phyloP scores from a whole-genome alignment of 495 filamentous ascomycete species.

The Trichoderma gamsii region DNA sequence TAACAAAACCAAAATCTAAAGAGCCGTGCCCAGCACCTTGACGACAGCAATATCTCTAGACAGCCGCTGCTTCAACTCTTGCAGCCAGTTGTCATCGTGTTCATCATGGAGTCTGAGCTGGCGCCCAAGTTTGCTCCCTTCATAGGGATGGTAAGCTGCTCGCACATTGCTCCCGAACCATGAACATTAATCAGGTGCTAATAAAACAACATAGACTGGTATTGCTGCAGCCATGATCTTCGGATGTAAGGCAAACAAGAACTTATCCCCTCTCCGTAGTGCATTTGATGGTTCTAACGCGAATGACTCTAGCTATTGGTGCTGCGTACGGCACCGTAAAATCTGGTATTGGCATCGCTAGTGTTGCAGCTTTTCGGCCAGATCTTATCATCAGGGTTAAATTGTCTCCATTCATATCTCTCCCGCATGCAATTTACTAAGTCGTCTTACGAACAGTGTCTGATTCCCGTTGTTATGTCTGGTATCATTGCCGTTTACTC shows the following conservation, averaged over 20 bases:
- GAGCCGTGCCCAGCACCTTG: too few species aligned
- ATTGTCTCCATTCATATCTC: background rate
- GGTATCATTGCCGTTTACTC: slow-evolving; percentile 98
- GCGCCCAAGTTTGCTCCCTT: slow-evolving; percentile 93
- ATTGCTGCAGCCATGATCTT: slow-evolving; percentile 94
- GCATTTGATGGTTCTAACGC: slow-evolving; percentile 19
- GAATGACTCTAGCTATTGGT: slow-evolving; percentile 59
- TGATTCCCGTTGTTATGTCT: slow-evolving; percentile 98
- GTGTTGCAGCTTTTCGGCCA: slow-evolving; percentile 84
- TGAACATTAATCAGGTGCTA: background rate
- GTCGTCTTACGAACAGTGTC: slow-evolving; percentile 47
- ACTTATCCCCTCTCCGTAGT: slow-evolving; percentile 18
- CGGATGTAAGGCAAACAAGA: slow-evolving; percentile 58
- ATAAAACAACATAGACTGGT: slow-evolving; percentile 53
- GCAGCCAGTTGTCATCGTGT: too few species aligned
- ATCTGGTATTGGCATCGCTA: slow-evolving; percentile 92
- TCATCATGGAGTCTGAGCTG: slow-evolving; percentile 62
- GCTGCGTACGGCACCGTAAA: slow-evolving; percentile 97
- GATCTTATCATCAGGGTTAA: slow-evolving; percentile 97
- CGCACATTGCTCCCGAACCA: slow-evolving; percentile 19
- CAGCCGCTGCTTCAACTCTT: too few species aligned
- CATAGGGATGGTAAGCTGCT: slow-evolving; percentile 80
- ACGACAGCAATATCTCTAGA: too few species aligned
- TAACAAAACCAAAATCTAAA: too few species aligned
- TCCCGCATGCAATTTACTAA: too few species aligned